These are phyloP conservation scores for Tetrastigma voinierianum DNA, from an alignment of 164 flowering plant genomes.

Conservation along the genomic window DNA sequence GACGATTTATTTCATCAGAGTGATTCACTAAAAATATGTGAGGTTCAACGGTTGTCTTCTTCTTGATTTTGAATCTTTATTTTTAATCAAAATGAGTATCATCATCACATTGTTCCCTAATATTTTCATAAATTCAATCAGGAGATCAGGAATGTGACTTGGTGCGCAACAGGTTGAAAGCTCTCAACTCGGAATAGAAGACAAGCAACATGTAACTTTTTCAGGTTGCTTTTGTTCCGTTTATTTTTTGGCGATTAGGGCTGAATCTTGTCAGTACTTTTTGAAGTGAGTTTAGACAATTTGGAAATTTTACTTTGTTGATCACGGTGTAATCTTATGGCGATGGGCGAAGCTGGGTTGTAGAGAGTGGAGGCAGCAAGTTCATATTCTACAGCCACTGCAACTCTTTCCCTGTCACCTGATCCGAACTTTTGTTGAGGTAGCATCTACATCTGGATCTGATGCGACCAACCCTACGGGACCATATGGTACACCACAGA, in stretches of 20 bases:
- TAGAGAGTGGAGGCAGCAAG: background rate
- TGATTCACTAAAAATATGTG: slow-evolving; percentile 29
- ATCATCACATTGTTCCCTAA: background rate
- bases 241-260: no score
- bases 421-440: no score
- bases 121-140: slow-evolving; percentile 10
- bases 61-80: slow-evolving; percentile 1
- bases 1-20: slow-evolving; percentile 19
- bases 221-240: background rate
- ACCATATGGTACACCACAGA: no score
- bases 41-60: slow-evolving; percentile 3
- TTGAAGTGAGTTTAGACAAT: no score
- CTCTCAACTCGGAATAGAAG: slow-evolving; percentile 28
- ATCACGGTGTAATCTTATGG: background rate
- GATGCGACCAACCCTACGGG: no score
- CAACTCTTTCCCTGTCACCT: no score
- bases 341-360: no score
- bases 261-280: no score
- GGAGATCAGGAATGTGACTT: slow-evolving; percentile 29
- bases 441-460: no score
- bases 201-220: slow-evolving; percentile 23
- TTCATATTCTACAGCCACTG: no score
- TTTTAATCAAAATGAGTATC: background rate
- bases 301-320: no score
- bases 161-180: slow-evolving; percentile 13